Conservation (phyloP, 768 basidiomycete species). For the Calocera viscosa region DNA sequence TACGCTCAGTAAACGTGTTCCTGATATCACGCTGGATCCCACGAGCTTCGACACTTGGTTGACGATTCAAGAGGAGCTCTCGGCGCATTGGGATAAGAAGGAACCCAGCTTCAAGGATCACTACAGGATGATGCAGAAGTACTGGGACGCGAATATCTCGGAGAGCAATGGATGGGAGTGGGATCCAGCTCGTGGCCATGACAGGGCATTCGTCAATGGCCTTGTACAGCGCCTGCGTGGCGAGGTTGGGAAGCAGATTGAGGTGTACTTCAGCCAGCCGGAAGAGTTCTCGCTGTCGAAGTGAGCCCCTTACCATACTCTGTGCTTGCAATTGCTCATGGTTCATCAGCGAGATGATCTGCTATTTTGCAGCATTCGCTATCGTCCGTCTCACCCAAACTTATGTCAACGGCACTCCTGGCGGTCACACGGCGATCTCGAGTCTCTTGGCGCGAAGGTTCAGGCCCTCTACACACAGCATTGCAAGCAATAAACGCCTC, state of each 20-base stretch:
- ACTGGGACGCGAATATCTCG: neutral
- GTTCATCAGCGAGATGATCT: neutral
- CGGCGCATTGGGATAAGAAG: neutral
- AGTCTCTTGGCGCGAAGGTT: neutral
- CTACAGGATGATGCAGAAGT: neutral
- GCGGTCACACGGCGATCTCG: neutral
- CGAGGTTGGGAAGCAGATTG: neutral
- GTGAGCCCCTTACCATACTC: neutral
- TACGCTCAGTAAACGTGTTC: neutral
- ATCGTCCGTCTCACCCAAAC: neutral
- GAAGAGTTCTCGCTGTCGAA: neutral
- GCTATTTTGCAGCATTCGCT: neutral
- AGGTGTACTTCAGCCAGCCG: too few relatives aligned
- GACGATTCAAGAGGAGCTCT: neutral
- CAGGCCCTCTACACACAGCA: neutral
- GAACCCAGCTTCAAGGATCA: neutral
- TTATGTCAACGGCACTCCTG: neutral
- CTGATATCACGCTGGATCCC: neutral
- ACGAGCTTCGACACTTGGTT: neutral
- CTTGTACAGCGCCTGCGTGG: neutral
- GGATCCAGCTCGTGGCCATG: neutral
- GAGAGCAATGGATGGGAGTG: neutral
- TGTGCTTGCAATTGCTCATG: neutral
- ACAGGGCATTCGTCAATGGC: neutral
- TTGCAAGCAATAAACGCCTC: neutral